A percentile compares a stretch with the other conserved stretches of the same genome.
Conservation (phyloP, 306 rosid genomes). For the Lathyrus sativus region DNA sequence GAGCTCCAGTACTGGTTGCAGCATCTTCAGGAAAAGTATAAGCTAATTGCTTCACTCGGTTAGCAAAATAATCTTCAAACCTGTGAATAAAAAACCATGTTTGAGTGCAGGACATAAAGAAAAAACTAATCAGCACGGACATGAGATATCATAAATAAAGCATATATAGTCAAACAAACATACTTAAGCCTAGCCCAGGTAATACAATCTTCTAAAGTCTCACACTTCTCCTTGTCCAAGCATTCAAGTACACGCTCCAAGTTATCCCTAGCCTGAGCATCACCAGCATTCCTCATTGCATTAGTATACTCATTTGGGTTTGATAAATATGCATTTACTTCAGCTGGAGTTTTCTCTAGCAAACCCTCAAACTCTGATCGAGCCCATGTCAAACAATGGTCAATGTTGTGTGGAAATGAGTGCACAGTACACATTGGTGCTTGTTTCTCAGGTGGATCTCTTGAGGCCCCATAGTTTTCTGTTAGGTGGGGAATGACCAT, state of each 20-base stretch:
- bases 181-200: slow-evolving; percentile 93
- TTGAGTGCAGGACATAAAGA: slow-evolving; percentile 1
- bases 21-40: slow-evolving; percentile 98
- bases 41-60: slow-evolving; percentile 87
- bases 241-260: slow-evolving; percentile 94
- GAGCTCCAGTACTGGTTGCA: slow-evolving; percentile 86
- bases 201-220: slow-evolving; percentile 79
- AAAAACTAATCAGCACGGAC: slow-evolving; percentile 6
- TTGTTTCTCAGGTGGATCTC: slow-evolving; percentile 99
- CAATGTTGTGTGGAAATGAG: slow-evolving; percentile 97
- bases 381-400: slow-evolving; percentile 99
- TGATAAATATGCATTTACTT: slow-evolving; percentile 81
- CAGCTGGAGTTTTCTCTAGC: slow-evolving; percentile 95
- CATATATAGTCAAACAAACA: slow-evolving; percentile 25
- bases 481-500: slow-evolving; percentile 97
- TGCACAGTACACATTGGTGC: slow-evolving; percentile 99
- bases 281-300: slow-evolving; percentile 81
- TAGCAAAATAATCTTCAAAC: slow-evolving; percentile 90
- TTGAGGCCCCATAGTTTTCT: slow-evolving; percentile 97
- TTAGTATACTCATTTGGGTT: slow-evolving; percentile 77
- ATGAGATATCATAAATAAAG: not conserved
- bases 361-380: slow-evolving; percentile 98
- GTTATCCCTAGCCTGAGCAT: slow-evolving; percentile 96
- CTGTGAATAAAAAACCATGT: slow-evolving; percentile 44
- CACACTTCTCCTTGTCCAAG: slow-evolving; percentile 83